These are phyloP conservation scores for Fraxinus sp. DNA, from an alignment of 305 asterid genomes.

Conservation along the genomic window DNA sequence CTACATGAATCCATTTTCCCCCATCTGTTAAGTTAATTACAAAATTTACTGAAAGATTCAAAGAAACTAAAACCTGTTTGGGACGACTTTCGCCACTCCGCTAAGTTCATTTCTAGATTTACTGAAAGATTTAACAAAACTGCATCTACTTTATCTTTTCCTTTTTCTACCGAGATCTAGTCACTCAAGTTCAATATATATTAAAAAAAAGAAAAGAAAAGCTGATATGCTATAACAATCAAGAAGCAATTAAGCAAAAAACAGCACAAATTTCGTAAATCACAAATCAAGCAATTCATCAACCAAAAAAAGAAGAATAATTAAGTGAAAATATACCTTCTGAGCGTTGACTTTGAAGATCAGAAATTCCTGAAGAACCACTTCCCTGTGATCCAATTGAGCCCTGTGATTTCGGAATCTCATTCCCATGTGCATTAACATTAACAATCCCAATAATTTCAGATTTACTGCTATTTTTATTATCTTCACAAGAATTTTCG, in stretches of 20 bases:
- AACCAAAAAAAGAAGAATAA: background rate
- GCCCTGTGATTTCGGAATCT: constrained; percentile 27
- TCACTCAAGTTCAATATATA: background rate
- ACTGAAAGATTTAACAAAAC: background rate
- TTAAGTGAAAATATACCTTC: constrained; percentile 35
- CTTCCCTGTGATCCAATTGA: constrained; percentile 23
- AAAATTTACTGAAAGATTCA: background rate
- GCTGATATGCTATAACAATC: background rate
- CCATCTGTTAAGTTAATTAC: background rate
- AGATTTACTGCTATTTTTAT: background rate
- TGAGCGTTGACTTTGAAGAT: constrained; percentile 21
- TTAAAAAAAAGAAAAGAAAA: background rate
- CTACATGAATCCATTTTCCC: background rate
- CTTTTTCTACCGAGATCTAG: background rate
- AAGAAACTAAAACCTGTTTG: background rate
- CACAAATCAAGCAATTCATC: background rate
- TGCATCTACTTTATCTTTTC: background rate
- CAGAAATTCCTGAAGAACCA: constrained; percentile 21
- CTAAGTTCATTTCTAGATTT: background rate
- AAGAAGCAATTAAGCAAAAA: too few relatives aligned
- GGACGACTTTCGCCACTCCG: background rate
- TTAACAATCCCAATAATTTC: background rate
- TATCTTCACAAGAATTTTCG: constrained; percentile 33
- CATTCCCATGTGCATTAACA: constrained; percentile 6
- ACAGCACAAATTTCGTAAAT: background rate